Evolutionary conservation across 2,329 filamentous ascomycete species (phyloP).

Genomic region (Penicillium nordicum): DNA sequence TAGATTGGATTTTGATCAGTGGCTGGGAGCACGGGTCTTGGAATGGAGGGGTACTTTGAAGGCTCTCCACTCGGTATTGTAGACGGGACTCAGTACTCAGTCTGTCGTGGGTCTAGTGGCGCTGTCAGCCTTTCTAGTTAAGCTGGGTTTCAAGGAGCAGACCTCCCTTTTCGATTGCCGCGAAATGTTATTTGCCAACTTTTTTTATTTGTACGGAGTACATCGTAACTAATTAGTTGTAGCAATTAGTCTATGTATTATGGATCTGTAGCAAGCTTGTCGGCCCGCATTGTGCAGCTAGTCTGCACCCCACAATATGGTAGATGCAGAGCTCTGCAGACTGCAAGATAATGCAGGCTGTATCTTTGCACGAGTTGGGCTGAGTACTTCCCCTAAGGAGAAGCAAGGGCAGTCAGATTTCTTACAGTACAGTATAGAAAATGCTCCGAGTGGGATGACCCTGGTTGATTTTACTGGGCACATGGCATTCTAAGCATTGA

Average conservation of each 20-base stretch:
- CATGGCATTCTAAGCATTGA: conserved; percentile 10
- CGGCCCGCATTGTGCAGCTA: conserved; percentile 2
- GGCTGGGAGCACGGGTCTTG: background rate
- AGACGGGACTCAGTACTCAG: background rate
- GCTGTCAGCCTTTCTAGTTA: background rate
- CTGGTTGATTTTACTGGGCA: background rate
- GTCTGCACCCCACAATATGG: conserved; percentile 15
- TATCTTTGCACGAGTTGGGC: conserved; percentile 5
- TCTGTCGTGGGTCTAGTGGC: background rate
- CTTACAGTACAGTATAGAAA: conserved; percentile 8
- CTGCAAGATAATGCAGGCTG: conserved; percentile 19
- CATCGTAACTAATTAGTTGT: background rate
- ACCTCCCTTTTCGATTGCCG: background rate
- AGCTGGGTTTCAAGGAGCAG: background rate
- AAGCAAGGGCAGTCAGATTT: conserved; percentile 13
- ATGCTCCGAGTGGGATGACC: conserved; percentile 1
- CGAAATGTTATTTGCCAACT: background rate
- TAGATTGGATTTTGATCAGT: conserved; percentile 6
- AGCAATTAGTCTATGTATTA: background rate
- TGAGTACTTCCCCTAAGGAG: background rate
- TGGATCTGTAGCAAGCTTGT: background rate
- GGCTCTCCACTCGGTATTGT: background rate
- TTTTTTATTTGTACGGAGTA: too few species aligned
- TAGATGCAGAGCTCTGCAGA: conserved; percentile 5
- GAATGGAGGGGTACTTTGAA: background rate